Evolutionary conservation across 495 filamentous ascomycete species (phyloP).

Genomic region (Pyronema domesticum): DNA sequence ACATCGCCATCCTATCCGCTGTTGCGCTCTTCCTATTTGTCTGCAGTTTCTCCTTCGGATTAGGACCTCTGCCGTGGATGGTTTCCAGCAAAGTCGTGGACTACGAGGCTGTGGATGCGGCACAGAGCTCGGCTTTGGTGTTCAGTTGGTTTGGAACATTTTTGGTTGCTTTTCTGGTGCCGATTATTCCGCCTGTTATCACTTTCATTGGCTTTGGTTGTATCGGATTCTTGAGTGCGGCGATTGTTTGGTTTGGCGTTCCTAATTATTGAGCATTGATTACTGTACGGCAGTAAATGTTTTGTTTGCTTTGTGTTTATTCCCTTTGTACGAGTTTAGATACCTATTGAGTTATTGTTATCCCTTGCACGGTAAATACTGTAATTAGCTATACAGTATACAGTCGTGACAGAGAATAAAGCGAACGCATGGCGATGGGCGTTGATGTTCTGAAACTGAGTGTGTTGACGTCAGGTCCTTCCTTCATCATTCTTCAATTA

Average conservation of each 20-base stretch:
- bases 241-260: not conserved
- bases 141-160: slow-evolving; percentile 88
- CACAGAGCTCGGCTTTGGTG: slow-evolving; percentile 66
- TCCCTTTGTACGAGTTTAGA: no score
- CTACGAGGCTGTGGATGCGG: slow-evolving; percentile 71
- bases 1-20: slow-evolving; percentile 54
- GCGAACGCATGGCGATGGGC: no score
- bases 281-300: no score
- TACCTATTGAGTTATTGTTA: no score
- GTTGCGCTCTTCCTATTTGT: slow-evolving; percentile 72
- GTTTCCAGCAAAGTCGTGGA: slow-evolving; percentile 76
- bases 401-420: no score
- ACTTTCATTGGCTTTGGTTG: not conserved
- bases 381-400: no score
- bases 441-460: no score
- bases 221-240: slow-evolving; percentile 1
- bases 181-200: slow-evolving; percentile 8
- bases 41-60: slow-evolving; percentile 69
- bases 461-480: no score
- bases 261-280: no score
- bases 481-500: no score
- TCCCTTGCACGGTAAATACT: no score
- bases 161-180: slow-evolving; percentile 35
- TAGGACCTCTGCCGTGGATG: slow-evolving; percentile 90
- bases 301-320: no score